phyloP scores from a whole-genome alignment of 2,329 filamentous ascomycete genomes.

The Annulohypoxylon truncatum region DNA sequence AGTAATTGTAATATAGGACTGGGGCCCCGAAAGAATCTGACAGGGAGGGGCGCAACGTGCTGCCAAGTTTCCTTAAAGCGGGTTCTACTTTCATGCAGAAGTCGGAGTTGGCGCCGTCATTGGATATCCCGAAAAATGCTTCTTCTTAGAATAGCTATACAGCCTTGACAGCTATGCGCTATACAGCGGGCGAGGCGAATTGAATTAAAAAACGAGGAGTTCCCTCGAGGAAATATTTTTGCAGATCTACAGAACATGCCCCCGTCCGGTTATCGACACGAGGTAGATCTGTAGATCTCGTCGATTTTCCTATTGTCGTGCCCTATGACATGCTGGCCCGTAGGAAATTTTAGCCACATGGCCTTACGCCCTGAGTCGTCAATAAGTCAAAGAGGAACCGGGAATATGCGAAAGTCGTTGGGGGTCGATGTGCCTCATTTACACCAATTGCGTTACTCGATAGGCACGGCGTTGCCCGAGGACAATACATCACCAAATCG shows the following conservation, averaged over 20 bases:
- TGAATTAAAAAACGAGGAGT: constrained; percentile 13
- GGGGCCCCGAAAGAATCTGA: neutral
- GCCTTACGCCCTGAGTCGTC: neutral
- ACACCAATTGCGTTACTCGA: constrained; percentile 9
- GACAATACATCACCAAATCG: constrained; percentile 31
- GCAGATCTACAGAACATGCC: constrained; percentile 20
- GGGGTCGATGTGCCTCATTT: constrained; percentile 14
- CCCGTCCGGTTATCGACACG: constrained; percentile 29
- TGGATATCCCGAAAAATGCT: neutral
- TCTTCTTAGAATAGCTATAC: neutral
- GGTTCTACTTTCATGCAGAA: constrained; percentile 4
- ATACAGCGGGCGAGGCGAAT: constrained; percentile 1
- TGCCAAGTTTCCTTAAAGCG: neutral
- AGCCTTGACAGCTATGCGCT: neutral
- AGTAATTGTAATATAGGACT: constrained; percentile 7
- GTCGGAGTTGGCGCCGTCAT: constrained; percentile 17
- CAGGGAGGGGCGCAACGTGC: neutral
- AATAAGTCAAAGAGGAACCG: neutral
- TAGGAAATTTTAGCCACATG: neutral
- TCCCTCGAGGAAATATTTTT: constrained; percentile 22
- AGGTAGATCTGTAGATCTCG: constrained; percentile 39
- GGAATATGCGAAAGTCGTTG: constrained; percentile 9
- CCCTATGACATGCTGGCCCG: constrained; percentile 3
- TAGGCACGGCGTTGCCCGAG: constrained; percentile 2
- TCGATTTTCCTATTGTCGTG: constrained; percentile 8